Evolutionary conservation across 495 filamentous ascomycete species (phyloP).

Genomic region (Mytilinidion resinicola): DNA sequence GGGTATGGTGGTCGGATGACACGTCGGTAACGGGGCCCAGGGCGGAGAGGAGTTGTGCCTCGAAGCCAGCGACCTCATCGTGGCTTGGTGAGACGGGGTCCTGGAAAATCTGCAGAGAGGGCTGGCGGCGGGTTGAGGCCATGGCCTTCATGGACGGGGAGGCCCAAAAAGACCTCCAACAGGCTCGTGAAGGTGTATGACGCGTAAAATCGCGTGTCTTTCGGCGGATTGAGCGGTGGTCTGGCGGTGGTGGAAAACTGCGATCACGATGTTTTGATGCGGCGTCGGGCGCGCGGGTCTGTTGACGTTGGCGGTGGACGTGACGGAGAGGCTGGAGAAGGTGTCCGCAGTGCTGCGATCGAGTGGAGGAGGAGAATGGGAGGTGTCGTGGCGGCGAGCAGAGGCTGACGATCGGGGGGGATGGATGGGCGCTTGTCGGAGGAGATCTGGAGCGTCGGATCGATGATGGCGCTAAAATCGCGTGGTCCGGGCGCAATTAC

Average conservation of each 20-base stretch:
- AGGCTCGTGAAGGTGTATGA: conserved; percentile 18
- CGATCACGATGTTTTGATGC: not conserved
- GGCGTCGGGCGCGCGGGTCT: too few species aligned
- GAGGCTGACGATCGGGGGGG: too few species aligned
- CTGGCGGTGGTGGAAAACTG: conserved; percentile 8
- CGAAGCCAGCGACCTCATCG: conserved; percentile 36
- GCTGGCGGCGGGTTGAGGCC: conserved; percentile 59
- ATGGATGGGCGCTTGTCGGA: too few species aligned
- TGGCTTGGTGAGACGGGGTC: conserved; percentile 50
- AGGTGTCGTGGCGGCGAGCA: too few species aligned
- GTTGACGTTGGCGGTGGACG: too few species aligned
- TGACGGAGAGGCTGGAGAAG: too few species aligned
- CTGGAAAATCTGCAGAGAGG: conserved; percentile 58
- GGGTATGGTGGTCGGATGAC: conserved; percentile 44
- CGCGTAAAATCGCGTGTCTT: conserved; percentile 30
- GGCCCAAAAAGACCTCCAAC: conserved; percentile 9
- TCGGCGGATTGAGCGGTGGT: conserved; percentile 6
- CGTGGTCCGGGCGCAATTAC: too few species aligned
- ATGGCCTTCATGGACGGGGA: conserved; percentile 36
- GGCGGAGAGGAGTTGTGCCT: conserved; percentile 48
- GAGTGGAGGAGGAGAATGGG: too few species aligned
- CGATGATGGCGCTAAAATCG: too few species aligned
- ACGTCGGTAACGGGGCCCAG: conserved; percentile 38
- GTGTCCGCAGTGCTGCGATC: too few species aligned
- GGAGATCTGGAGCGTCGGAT: too few species aligned